Evolutionary conservation across 257 asterid species (phyloP).

Genomic region (Hygrophila difformis): DNA sequence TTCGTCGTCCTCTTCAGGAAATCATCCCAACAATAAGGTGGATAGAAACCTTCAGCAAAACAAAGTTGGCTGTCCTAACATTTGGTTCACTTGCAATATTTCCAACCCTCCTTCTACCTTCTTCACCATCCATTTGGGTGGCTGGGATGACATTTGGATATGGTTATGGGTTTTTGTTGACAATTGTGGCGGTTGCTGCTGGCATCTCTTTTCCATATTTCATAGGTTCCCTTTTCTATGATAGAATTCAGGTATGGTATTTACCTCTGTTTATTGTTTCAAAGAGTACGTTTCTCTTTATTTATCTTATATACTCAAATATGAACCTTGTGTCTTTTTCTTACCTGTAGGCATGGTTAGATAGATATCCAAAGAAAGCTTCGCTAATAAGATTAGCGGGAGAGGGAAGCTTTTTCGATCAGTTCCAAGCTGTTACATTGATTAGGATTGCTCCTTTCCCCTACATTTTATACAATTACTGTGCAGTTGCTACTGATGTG

Average conservation of each 20-base stretch:
- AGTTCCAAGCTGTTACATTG: slow-evolving; percentile 72
- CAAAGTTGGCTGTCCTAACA: slow-evolving; percentile 40
- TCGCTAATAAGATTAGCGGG: slow-evolving; percentile 78
- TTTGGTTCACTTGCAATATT: slow-evolving; percentile 53
- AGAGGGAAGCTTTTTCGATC: slow-evolving; percentile 68
- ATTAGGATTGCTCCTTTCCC: slow-evolving; percentile 94
- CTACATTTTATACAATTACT: slow-evolving; percentile 58
- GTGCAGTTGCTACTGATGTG: slow-evolving; percentile 82
- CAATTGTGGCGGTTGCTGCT: slow-evolving; percentile 41
- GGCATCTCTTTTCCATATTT: slow-evolving; percentile 80
- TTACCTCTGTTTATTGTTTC: background rate
- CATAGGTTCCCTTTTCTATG: slow-evolving; percentile 64
- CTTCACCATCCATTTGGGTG: slow-evolving; percentile 77
- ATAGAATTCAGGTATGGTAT: slow-evolving; percentile 28
- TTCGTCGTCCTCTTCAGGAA: slow-evolving; percentile 20
- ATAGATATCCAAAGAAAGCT: slow-evolving; percentile 76
- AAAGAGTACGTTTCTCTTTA: background rate
- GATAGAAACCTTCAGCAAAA: slow-evolving; percentile 37
- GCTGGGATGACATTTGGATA: slow-evolving; percentile 17
- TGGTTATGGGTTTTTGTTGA: slow-evolving; percentile 24
- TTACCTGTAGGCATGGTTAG: slow-evolving; percentile 52
- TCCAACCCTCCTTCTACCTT: slow-evolving; percentile 58
- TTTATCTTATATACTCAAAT: background rate
- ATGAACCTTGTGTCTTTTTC: background rate
- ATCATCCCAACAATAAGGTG: slow-evolving; percentile 52